These are phyloP conservation scores for Penicillium goetzii DNA, from an alignment of 495 filamentous ascomycete genomes.

Conservation along the genomic window DNA sequence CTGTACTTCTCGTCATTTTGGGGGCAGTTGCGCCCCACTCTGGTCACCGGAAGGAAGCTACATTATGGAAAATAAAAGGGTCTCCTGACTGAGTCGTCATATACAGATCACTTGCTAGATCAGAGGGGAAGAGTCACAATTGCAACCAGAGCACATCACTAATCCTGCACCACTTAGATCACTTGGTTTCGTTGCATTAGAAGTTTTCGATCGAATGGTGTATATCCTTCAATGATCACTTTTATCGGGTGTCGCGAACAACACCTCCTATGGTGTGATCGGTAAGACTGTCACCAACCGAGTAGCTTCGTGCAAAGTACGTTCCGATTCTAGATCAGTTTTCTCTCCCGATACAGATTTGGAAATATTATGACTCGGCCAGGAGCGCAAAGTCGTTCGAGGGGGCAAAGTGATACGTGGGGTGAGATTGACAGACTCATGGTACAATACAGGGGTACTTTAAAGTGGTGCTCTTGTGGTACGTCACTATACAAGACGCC, in stretches of 20 bases:
- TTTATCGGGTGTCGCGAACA: not conserved
- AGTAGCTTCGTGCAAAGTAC: not conserved
- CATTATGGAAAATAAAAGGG: not conserved
- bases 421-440: slow-evolving; percentile 13
- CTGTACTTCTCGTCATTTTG: not conserved
- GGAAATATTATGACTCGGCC: not conserved
- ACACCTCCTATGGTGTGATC: not conserved
- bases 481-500: slow-evolving; percentile 11
- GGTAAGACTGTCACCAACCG: not conserved
- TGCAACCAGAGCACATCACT: not conserved
- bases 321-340: not conserved
- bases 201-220: not conserved
- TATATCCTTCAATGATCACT: not conserved
- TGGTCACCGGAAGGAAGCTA: not conserved
- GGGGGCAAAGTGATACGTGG: not conserved
- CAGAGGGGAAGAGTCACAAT: not conserved
- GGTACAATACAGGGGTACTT: slow-evolving; percentile 29
- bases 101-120: not conserved
- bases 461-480: slow-evolving; percentile 1
- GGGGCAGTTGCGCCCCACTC: not conserved
- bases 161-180: no score
- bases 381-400: not conserved
- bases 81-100: not conserved
- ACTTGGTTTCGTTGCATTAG: not conserved
- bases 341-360: not conserved